Percentiles rank a stretch among this genome's conserved stretches.
phyloP scores from a whole-genome alignment of 768 basidiomycete genomes.

The Coprinellus aureogranulatus region DNA sequence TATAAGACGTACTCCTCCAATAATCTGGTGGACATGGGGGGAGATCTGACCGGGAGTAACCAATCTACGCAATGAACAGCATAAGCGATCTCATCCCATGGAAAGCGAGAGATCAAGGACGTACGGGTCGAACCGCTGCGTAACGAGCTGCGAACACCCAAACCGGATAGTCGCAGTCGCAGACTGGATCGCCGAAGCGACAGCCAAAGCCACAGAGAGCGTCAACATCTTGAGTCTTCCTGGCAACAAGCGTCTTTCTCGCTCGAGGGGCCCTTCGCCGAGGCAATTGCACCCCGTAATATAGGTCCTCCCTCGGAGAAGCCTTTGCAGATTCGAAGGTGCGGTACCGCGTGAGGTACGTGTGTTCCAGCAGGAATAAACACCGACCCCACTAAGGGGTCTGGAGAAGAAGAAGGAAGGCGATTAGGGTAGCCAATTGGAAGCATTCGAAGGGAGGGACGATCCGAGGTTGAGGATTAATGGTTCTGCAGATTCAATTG shows the following conservation, averaged over 20 bases:
- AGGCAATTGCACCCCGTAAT: background rate
- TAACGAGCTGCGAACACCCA: conserved; percentile 9
- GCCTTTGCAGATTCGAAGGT: conserved; percentile 6
- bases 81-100: background rate
- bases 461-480: conserved; percentile 6
- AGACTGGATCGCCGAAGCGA: conserved; percentile 1
- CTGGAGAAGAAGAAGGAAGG: background rate
- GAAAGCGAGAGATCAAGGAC: background rate
- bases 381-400: background rate
- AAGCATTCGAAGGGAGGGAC: background rate
- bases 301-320: background rate
- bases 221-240: conserved; percentile 1
- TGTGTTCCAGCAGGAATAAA: background rate
- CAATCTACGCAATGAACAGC: background rate
- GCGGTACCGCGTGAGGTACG: background rate
- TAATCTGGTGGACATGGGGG: conserved; percentile 3
- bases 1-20: background rate
- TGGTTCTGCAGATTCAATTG: conserved; percentile 2
- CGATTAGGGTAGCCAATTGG: background rate
- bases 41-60: conserved; percentile 1
- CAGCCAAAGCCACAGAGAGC: background rate
- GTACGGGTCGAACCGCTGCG: conserved; percentile 10
- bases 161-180: conserved; percentile 8
- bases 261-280: too few relatives aligned
- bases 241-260: too few relatives aligned